Percentiles rank a stretch among this genome's conserved stretches.
Conservation (phyloP, 768 basidiomycete species). For the Boletus rubropictus region DNA sequence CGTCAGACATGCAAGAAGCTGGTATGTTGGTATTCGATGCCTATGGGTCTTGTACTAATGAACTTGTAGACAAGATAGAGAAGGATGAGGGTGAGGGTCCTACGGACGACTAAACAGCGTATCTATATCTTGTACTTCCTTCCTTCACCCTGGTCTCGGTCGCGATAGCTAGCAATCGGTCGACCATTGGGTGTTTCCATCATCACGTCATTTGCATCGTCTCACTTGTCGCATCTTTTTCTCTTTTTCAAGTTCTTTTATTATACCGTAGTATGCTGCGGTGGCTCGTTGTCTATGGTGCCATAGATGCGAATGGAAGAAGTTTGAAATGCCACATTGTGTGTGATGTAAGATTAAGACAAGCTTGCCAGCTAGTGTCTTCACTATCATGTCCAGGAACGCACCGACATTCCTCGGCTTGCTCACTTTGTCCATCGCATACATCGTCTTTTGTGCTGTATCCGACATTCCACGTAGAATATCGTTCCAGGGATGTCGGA, state of each 20-base stretch:
- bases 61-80: conserved; percentile 60
- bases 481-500: conserved; percentile 88
- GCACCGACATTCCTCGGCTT: conserved; percentile 20
- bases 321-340: conserved; percentile 21
- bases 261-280: conserved; percentile 34
- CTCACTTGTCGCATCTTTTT: conserved; percentile 31
- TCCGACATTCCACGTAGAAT: conserved; percentile 43
- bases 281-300: conserved; percentile 29
- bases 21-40: conserved; percentile 45
- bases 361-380: too few relatives aligned
- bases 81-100: conserved; percentile 67
- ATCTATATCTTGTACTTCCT: conserved; percentile 9
- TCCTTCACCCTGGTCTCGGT: conserved; percentile 17
- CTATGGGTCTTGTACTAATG: conserved; percentile 5
- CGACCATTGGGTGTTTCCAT: conserved; percentile 15
- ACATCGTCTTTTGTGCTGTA: conserved; percentile 39
- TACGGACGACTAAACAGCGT: conserved; percentile 54
- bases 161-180: conserved; percentile 9
- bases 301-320: conserved; percentile 32
- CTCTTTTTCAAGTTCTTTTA: conserved; percentile 27
- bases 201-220: conserved; percentile 30
- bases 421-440: conserved; percentile 35
- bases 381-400: conserved; percentile 8
- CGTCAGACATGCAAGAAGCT: conserved; percentile 93
- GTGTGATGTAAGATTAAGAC: too few relatives aligned